phyloP scores from a whole-genome alignment of 495 filamentous ascomycete species.

The Aspergillus funiculosus region DNA sequence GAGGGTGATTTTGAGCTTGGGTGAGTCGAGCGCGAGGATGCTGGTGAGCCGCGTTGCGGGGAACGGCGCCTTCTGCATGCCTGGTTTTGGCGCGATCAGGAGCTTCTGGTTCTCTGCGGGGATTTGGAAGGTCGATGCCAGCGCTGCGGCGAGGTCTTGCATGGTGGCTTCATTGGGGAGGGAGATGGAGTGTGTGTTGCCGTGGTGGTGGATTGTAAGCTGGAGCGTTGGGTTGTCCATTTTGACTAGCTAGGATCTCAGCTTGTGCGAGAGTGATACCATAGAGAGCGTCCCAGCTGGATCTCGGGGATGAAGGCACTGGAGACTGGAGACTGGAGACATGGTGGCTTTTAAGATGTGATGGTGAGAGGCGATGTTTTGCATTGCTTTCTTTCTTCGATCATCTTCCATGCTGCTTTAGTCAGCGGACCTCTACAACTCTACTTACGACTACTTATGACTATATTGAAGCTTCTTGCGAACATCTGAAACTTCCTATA shows the following conservation, averaged over 20 bases:
- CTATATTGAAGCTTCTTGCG: no score
- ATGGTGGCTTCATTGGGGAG: slow-evolving; percentile 65
- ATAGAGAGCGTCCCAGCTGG: no score
- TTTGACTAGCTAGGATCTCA: not conserved
- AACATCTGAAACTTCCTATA: no score
- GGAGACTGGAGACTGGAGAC: not conserved
- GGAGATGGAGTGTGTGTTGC: slow-evolving; percentile 65
- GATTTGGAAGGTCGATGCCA: slow-evolving; percentile 54
- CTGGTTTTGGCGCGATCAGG: slow-evolving; percentile 63
- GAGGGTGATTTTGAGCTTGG: slow-evolving; percentile 39
- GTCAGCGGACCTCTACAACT: no score
- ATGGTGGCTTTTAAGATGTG: not conserved
- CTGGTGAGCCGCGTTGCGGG: slow-evolving; percentile 27
- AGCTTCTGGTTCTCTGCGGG: slow-evolving; percentile 68
- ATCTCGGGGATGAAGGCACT: no score
- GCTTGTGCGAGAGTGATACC: no score
- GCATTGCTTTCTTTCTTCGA: no score
- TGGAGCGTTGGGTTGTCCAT: slow-evolving; percentile 16
- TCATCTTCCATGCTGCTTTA: slow-evolving; percentile 9
- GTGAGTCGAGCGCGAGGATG: slow-evolving; percentile 44
- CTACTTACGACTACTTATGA: no score
- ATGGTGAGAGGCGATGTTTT: not conserved
- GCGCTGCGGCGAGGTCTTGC: slow-evolving; percentile 54
- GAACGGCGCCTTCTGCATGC: slow-evolving; percentile 63
- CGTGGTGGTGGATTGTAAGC: slow-evolving; percentile 55